These are phyloP conservation scores for Lumnitzera littorea DNA, from an alignment of 345 rosid genomes.

Conservation along the genomic window DNA sequence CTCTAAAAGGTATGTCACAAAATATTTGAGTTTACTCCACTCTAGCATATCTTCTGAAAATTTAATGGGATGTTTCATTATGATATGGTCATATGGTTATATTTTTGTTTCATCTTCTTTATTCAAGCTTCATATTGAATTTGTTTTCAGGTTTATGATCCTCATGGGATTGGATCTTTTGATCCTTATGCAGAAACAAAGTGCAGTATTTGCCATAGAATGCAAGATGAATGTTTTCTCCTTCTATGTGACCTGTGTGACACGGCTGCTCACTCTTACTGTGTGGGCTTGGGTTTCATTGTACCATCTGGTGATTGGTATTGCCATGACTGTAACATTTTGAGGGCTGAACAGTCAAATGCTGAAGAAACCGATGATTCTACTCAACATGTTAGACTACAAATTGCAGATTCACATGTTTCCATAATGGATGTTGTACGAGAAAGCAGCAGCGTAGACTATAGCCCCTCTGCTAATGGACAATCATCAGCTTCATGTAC, in stretches of 20 bases:
- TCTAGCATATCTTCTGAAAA: no score
- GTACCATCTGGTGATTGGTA: conserved; percentile 71
- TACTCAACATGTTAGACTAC: conserved; percentile 3
- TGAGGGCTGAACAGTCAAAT: conserved; percentile 32
- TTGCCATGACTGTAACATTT: conserved; percentile 46
- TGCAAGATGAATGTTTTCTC: conserved; percentile 30
- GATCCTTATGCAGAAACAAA: conserved; percentile 36
- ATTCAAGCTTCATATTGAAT: no score
- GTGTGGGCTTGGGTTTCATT: conserved; percentile 42
- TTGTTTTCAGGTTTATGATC: conserved; percentile 30
- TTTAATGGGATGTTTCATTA: no score
- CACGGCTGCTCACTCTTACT: conserved; percentile 46
- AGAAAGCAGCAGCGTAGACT: conserved; percentile 7
- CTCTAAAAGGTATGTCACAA: no score
- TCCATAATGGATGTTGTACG: conserved; percentile 26
- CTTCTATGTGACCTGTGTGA: conserved; percentile 62
- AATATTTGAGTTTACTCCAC: no score
- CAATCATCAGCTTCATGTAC: background rate
- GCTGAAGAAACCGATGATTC: conserved; percentile 15
- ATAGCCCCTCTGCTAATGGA: background rate
- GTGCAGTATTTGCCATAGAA: conserved; percentile 31
- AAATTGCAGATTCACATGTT: conserved; percentile 7
- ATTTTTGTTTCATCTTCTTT: no score
- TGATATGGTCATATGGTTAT: no score
- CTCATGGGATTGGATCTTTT: conserved; percentile 20